A percentile compares a stretch with the other conserved stretches of the same genome.
phyloP scores from a whole-genome alignment of 495 filamentous ascomycete genomes.

The Xylaria cubensis region DNA sequence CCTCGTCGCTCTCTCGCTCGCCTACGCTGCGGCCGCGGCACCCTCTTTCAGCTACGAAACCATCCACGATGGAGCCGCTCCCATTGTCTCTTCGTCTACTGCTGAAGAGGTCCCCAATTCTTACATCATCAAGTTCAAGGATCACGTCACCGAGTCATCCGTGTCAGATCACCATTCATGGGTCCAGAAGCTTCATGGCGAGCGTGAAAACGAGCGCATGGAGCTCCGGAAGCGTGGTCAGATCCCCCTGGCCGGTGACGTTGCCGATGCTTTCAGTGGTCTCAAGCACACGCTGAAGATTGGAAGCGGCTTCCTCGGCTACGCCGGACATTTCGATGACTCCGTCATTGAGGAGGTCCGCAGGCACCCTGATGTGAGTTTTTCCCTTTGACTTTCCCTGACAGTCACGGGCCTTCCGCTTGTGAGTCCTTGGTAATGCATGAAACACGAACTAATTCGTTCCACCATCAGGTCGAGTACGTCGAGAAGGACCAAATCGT shows the following conservation, averaged over 20 bases:
- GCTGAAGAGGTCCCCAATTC: slow-evolving; percentile 81
- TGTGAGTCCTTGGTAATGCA: neutral
- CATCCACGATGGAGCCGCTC: slow-evolving; percentile 85
- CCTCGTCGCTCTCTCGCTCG: slow-evolving; percentile 69
- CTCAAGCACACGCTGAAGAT: slow-evolving; percentile 97
- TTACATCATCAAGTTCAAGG: slow-evolving; percentile 99
- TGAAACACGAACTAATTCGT: neutral
- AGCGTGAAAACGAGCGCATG: slow-evolving; percentile 63
- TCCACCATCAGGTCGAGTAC: slow-evolving; percentile 78
- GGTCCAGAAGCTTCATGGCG: slow-evolving; percentile 83
- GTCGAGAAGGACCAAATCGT: slow-evolving; percentile 95
- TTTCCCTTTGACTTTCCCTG: neutral
- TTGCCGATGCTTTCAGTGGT: slow-evolving; percentile 77
- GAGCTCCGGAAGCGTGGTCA: slow-evolving; percentile 92
- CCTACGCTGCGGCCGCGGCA: slow-evolving; percentile 72
- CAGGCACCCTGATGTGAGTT: slow-evolving; percentile 94
- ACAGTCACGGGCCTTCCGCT: neutral
- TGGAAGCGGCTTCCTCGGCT: slow-evolving; percentile 81
- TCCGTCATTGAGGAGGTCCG: slow-evolving; percentile 91
- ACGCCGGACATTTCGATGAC: slow-evolving; percentile 96
- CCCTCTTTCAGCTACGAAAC: slow-evolving; percentile 76
- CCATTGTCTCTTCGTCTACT: slow-evolving; percentile 81
- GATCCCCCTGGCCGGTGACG: slow-evolving; percentile 70
- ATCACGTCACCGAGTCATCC: slow-evolving; percentile 74
- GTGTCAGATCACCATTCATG: slow-evolving; percentile 84